phyloP scores from a whole-genome alignment of 2,329 filamentous ascomycete species.

The Dothistroma septosporum region DNA sequence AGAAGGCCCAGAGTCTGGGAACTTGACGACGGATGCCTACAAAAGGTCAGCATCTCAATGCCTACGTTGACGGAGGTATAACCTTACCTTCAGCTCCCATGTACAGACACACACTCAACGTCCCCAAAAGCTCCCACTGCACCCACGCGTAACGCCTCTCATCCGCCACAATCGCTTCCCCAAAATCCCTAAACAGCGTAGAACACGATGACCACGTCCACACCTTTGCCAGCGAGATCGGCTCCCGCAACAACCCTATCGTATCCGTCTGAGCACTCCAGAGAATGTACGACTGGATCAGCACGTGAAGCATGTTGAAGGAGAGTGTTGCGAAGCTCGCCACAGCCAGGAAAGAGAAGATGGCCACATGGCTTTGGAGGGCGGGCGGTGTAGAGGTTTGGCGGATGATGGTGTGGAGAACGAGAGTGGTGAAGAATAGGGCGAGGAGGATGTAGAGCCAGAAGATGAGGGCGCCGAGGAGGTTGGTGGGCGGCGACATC shows the following conservation, averaged over 20 bases:
- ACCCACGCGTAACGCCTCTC: conserved; percentile 26
- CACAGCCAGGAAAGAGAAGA: conserved; percentile 25
- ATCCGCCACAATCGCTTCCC: conserved; percentile 29
- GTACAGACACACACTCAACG: conserved; percentile 26
- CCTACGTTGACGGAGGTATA: neutral
- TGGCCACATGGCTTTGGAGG: conserved; percentile 6
- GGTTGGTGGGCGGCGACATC: conserved; percentile 17
- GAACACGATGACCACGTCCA: conserved; percentile 34
- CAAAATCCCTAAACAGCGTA: conserved; percentile 33
- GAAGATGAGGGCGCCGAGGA: conserved; percentile 32
- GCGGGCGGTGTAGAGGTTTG: conserved; percentile 2
- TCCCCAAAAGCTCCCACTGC: conserved; percentile 25
- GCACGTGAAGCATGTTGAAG: conserved; percentile 34
- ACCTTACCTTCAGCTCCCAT: conserved; percentile 30
- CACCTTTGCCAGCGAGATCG: conserved; percentile 11
- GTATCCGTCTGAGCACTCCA: conserved; percentile 21
- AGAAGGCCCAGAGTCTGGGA: conserved; percentile 33
- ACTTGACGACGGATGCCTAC: conserved; percentile 25
- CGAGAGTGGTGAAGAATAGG: conserved; percentile 24
- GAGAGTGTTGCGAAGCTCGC: conserved; percentile 33
- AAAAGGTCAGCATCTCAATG: neutral
- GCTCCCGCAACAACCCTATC: neutral
- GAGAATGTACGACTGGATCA: conserved; percentile 32
- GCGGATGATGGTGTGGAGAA: conserved; percentile 19
- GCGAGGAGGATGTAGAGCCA: conserved; percentile 34